Evolutionary conservation across 306 rosid species (phyloP).

Genomic region (Rosa rugosa): DNA sequence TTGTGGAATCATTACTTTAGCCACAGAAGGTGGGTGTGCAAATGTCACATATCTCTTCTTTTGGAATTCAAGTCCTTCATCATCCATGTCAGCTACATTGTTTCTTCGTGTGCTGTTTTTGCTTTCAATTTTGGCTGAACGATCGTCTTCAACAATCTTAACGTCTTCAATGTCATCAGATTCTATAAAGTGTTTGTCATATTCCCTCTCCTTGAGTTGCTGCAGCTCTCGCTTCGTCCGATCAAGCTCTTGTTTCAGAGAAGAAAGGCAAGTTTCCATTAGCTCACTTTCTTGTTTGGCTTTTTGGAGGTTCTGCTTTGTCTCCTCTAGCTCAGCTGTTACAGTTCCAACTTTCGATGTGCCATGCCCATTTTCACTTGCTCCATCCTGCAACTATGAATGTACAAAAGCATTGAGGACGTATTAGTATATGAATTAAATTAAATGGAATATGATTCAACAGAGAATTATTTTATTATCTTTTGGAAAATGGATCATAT

Average conservation of each 20-base stretch:
- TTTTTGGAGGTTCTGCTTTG: conserved; percentile 62
- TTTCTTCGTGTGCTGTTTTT: conserved; percentile 26
- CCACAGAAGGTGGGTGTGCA: conserved; percentile 64
- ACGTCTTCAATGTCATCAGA: conserved; percentile 53
- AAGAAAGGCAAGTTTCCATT: conserved; percentile 69
- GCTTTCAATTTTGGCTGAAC: conserved; percentile 32
- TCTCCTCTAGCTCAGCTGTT: conserved; percentile 68
- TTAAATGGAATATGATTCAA: background rate
- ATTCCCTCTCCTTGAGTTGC: conserved; percentile 44
- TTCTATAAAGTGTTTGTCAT: conserved; percentile 41
- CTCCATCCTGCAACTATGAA: conserved; percentile 46
- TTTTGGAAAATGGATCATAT: background rate
- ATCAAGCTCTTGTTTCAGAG: conserved; percentile 73
- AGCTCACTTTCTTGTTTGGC: conserved; percentile 74
- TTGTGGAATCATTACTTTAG: conserved; percentile 47
- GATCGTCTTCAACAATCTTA: conserved; percentile 48
- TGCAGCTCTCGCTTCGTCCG: conserved; percentile 66
- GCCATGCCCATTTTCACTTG: conserved; percentile 35
- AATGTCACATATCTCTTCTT: conserved; percentile 88
- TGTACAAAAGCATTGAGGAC: background rate
- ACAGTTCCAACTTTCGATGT: conserved; percentile 45
- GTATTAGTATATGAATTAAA: background rate
- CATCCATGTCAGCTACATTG: background rate
- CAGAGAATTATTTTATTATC: background rate
- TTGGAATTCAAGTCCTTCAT: conserved; percentile 58